phyloP scores from a whole-genome alignment of 2,329 filamentous ascomycete species.

The Beauveria varroae region DNA sequence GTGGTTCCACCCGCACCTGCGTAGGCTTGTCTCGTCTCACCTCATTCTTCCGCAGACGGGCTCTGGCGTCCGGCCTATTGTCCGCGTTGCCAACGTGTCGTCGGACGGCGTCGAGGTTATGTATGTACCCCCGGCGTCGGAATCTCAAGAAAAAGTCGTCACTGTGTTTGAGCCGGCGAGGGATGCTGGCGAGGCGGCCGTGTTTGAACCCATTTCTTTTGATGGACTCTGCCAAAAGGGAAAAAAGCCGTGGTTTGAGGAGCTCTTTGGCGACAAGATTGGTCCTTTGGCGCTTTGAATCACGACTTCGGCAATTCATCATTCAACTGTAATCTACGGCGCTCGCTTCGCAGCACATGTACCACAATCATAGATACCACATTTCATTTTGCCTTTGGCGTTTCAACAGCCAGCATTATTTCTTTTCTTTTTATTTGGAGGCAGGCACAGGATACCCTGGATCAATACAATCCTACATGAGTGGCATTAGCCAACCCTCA shows the following conservation, averaged over 20 bases:
- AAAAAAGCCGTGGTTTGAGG: constrained; percentile 23
- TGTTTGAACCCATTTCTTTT: constrained; percentile 22
- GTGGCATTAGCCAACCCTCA: constrained; percentile 1
- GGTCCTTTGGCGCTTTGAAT: constrained; percentile 20
- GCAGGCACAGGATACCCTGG: constrained; percentile 4
- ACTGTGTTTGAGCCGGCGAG: constrained; percentile 12
- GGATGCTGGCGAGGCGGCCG: background rate
- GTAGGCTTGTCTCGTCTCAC: constrained; percentile 22
- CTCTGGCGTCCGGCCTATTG: constrained; percentile 16
- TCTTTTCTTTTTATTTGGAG: background rate
- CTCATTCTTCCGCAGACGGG: constrained; percentile 15
- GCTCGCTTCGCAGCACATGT: background rate
- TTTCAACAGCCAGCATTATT: constrained; percentile 5
- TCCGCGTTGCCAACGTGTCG: constrained; percentile 10
- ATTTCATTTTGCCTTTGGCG: background rate
- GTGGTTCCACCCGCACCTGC: constrained; percentile 28
- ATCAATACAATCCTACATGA: background rate
- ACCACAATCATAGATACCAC: constrained; percentile 1
- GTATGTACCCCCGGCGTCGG: constrained; percentile 18
- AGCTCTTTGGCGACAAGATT: constrained; percentile 26
- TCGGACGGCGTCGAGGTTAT: constrained; percentile 11
- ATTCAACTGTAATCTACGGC: background rate
- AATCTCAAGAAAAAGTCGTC: constrained; percentile 4
- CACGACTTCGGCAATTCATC: background rate
- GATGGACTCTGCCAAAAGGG: constrained; percentile 27